phyloP scores from a whole-genome alignment of 2,329 filamentous ascomycete genomes.

The Calycina marina region DNA sequence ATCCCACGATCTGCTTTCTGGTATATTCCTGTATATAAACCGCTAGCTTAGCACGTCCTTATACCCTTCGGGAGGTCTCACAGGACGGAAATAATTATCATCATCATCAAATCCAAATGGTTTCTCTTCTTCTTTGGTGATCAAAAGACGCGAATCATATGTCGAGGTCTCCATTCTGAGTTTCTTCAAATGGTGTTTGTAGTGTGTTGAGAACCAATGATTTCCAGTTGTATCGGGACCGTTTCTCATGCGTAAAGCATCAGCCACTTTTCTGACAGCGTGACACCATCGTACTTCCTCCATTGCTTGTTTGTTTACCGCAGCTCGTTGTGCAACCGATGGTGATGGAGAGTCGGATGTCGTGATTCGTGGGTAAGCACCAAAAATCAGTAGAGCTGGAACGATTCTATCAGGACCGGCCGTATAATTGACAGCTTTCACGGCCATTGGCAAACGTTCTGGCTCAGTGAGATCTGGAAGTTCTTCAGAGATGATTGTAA shows the following conservation, averaged over 20 bases:
- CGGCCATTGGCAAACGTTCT: slow-evolving; percentile 5
- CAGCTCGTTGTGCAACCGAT: background rate
- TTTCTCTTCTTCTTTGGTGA: too few relatives aligned
- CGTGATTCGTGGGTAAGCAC: slow-evolving; percentile 1
- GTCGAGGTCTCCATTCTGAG: too few relatives aligned
- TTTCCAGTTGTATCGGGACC: background rate
- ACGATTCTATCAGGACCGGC: slow-evolving; percentile 6
- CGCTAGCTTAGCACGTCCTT: too few relatives aligned
- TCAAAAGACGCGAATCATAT: too few relatives aligned
- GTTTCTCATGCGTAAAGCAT: background rate
- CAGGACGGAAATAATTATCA: too few relatives aligned
- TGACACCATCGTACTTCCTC: background rate
- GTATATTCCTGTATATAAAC: too few relatives aligned
- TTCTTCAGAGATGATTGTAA: slow-evolving; percentile 4
- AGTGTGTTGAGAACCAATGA: too few relatives aligned
- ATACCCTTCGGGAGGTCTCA: too few relatives aligned
- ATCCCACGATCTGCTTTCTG: too few relatives aligned
- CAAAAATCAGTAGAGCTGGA: slow-evolving; percentile 5
- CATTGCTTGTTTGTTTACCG: background rate
- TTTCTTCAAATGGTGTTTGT: too few relatives aligned
- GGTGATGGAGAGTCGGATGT: background rate
- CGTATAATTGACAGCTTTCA: slow-evolving; percentile 9
- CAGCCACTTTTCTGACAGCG: background rate
- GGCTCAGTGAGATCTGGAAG: background rate
- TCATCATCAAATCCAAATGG: too few relatives aligned